These are phyloP conservation scores for Cryphonectria carpinicola DNA, from an alignment of 2,329 filamentous ascomycete genomes.

Conservation along the genomic window DNA sequence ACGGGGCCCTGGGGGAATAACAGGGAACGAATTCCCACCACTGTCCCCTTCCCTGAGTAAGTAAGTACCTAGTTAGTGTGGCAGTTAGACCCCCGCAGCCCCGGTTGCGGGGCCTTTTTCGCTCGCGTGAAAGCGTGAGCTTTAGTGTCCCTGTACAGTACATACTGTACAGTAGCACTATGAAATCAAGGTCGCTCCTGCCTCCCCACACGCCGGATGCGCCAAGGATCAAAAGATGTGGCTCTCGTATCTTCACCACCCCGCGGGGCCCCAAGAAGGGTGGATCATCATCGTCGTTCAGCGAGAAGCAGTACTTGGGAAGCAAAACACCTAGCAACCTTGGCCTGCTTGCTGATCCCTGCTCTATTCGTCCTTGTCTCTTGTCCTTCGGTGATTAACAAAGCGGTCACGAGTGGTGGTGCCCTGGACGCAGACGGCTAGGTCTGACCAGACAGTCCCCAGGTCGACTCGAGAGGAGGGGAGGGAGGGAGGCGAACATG, in stretches of 20 bases:
- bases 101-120: background rate
- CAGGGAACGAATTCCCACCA: no score
- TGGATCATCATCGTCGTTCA: background rate
- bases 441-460: constrained; percentile 3
- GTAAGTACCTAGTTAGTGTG: no score
- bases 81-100: no score
- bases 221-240: background rate
- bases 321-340: background rate
- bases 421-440: background rate
- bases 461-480: background rate
- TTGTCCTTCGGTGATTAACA: background rate
- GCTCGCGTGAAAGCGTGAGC: background rate
- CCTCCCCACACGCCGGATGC: background rate
- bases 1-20: background rate
- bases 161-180: background rate
- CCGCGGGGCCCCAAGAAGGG: background rate
- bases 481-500: background rate
- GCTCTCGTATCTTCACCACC: constrained; percentile 2
- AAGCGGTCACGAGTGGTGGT: background rate
- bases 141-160: background rate
- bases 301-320: background rate
- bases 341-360: background rate
- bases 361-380: background rate
- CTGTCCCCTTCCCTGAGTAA: no score
- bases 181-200: background rate